These are phyloP conservation scores for Glycine soja DNA, from an alignment of 306 rosid genomes.

Conservation along the genomic window DNA sequence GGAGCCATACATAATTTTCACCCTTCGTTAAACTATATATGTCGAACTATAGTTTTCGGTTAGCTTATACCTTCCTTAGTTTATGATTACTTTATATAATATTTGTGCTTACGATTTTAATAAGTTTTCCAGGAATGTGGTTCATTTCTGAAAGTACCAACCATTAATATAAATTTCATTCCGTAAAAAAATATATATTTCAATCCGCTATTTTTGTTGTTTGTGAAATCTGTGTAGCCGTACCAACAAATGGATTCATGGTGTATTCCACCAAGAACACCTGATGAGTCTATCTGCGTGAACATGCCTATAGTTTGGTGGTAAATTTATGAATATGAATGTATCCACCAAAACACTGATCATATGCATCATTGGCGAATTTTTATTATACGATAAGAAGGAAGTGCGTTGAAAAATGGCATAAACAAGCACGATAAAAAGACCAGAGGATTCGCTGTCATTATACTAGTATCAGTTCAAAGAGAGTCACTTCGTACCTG, in stretches of 20 bases:
- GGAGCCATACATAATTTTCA: too few species aligned
- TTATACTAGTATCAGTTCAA: not conserved
- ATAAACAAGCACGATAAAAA: not conserved
- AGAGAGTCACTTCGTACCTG: too few species aligned
- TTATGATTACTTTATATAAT: too few species aligned
- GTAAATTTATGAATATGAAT: not conserved
- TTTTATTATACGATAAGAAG: not conserved
- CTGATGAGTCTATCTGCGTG: too few species aligned
- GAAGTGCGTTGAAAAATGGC: not conserved
- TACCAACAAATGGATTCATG: conserved; percentile 40
- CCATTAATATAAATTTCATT: not conserved
- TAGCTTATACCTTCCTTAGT: too few species aligned
- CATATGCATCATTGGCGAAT: not conserved
- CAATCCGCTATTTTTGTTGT: conserved; percentile 1
- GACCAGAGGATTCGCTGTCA: not conserved
- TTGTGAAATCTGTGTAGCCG: not conserved
- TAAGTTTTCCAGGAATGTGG: not conserved
- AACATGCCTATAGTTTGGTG: conserved; percentile 1
- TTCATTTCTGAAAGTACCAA: not conserved
- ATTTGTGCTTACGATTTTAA: too few species aligned
- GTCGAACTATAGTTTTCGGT: too few species aligned
- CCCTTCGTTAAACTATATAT: too few species aligned
- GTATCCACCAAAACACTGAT: conserved; percentile 34
- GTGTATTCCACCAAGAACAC: conserved; percentile 39
- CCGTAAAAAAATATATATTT: too few species aligned